Evolutionary conservation across 805 yeast species (phyloP).

Genomic region (Ogataea pini): DNA sequence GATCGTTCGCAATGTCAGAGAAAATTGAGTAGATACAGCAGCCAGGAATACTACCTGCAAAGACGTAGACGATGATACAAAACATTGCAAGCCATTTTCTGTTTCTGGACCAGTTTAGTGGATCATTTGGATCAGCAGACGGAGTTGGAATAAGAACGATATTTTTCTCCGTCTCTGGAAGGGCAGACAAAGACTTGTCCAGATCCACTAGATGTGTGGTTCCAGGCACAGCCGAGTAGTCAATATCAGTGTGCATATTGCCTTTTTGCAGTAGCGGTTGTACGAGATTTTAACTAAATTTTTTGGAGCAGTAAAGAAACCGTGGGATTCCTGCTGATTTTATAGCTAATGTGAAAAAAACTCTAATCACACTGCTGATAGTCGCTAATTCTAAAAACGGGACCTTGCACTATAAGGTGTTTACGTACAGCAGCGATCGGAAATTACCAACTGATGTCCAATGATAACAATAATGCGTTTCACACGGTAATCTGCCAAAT

Average conservation of each 20-base stretch:
- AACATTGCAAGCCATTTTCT: conserved; percentile 50
- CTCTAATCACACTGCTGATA: no score
- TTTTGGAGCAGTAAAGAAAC: neutral
- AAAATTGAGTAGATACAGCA: conserved; percentile 33
- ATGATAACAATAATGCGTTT: no score
- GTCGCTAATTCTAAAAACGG: no score
- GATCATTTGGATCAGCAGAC: conserved; percentile 68
- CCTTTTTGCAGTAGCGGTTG: no score
- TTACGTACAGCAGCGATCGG: no score
- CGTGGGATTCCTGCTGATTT: neutral
- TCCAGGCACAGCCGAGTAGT: conserved; percentile 18
- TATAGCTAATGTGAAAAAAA: no score
- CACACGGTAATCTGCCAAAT: neutral
- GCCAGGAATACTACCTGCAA: conserved; percentile 29
- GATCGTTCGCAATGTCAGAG: conserved; percentile 22
- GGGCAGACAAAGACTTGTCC: conserved; percentile 7
- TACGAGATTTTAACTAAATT: neutral
- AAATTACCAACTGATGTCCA: no score
- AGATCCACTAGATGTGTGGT: conserved; percentile 20
- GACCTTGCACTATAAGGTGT: no score
- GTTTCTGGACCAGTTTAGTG: conserved; percentile 57
- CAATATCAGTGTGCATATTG: conserved; percentile 11
- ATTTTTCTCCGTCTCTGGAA: conserved; percentile 26
- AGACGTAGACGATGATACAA: conserved; percentile 43
- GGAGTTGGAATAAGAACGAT: conserved; percentile 67